Evolutionary conservation across 2,329 filamentous ascomycete genomes (phyloP).

Genomic region (Botrytis squamosa): DNA sequence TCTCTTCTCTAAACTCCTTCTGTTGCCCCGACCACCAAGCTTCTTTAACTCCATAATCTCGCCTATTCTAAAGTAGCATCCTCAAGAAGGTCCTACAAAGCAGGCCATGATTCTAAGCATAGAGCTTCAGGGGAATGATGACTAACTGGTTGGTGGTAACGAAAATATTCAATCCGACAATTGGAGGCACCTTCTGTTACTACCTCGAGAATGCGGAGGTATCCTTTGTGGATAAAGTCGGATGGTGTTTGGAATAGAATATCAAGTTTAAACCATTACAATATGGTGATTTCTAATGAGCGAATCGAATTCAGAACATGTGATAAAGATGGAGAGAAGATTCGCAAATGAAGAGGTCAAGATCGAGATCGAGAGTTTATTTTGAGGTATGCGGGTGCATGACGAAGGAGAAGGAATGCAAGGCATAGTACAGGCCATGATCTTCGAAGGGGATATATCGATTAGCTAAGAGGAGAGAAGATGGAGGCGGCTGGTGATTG

Average conservation of each 20-base stretch:
- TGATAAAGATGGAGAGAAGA: conserved; percentile 27
- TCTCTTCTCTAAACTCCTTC: not conserved
- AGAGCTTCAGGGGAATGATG: not conserved
- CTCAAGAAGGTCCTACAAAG: conserved; percentile 25
- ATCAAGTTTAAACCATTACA: conserved; percentile 31
- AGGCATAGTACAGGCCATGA: conserved; percentile 32
- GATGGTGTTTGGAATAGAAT: conserved; percentile 28
- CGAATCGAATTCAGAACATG: conserved; percentile 29
- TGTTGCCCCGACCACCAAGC: not conserved
- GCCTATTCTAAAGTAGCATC: conserved; percentile 32
- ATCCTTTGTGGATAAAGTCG: conserved; percentile 35
- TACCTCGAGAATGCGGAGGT: conserved; percentile 33
- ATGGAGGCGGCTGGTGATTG: conserved; percentile 23
- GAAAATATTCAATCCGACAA: not conserved
- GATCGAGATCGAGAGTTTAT: no score
- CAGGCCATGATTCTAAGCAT: no score
- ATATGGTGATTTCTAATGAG: conserved; percentile 25
- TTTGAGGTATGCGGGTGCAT: conserved; percentile 15
- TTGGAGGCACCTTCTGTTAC: not conserved
- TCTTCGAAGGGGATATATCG: conserved; percentile 34
- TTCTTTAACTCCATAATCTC: conserved; percentile 16
- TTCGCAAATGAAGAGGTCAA: conserved; percentile 20
- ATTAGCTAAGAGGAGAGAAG: conserved; percentile 32
- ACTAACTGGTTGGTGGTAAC: not conserved
- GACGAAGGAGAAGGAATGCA: conserved; percentile 32